phyloP scores from a whole-genome alignment of 805 yeast species.

The Torulaspora quercuum region DNA sequence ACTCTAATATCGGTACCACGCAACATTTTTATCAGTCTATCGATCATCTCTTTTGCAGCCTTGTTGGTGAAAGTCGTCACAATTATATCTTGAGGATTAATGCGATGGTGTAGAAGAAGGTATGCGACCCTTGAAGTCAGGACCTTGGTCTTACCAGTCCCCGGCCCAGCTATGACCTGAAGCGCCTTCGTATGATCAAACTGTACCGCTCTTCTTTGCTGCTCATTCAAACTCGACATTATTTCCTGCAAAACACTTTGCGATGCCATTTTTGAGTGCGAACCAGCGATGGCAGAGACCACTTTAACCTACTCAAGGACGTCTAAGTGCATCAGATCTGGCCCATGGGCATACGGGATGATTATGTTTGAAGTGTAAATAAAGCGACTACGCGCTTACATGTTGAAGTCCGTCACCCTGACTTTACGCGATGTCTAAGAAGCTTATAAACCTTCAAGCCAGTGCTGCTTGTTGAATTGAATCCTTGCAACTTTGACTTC shows the following conservation, averaged over 20 bases:
- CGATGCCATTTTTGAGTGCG: conserved; percentile 8
- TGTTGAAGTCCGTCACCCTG: too few relatives aligned
- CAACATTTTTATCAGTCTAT: conserved; percentile 48
- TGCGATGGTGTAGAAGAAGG: conserved; percentile 48
- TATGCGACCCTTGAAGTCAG: conserved; percentile 75
- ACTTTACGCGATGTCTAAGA: too few relatives aligned
- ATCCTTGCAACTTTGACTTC: too few relatives aligned
- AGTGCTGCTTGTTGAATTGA: too few relatives aligned
- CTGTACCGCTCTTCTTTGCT: conserved; percentile 46
- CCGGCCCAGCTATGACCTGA: conserved; percentile 63
- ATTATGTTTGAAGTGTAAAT: too few relatives aligned
- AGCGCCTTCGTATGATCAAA: conserved; percentile 41
- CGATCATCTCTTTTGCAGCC: conserved; percentile 83
- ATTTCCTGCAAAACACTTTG: conserved; percentile 12
- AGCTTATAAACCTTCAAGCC: too few relatives aligned
- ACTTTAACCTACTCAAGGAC: conserved; percentile 6
- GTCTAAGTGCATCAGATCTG: too few relatives aligned
- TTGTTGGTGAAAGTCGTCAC: conserved; percentile 92
- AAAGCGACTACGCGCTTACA: too few relatives aligned
- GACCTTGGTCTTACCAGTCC: conserved; percentile 80
- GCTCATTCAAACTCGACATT: conserved; percentile 35
- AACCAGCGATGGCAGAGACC: neutral
- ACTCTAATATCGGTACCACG: conserved; percentile 34
- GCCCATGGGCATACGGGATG: too few relatives aligned
- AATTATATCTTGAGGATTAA: conserved; percentile 61